A percentile compares a stretch with the other conserved stretches of the same genome.
Evolutionary conservation across 1,284 basidiomycete genomes (phyloP).

Genomic region (Irpex sp.): DNA sequence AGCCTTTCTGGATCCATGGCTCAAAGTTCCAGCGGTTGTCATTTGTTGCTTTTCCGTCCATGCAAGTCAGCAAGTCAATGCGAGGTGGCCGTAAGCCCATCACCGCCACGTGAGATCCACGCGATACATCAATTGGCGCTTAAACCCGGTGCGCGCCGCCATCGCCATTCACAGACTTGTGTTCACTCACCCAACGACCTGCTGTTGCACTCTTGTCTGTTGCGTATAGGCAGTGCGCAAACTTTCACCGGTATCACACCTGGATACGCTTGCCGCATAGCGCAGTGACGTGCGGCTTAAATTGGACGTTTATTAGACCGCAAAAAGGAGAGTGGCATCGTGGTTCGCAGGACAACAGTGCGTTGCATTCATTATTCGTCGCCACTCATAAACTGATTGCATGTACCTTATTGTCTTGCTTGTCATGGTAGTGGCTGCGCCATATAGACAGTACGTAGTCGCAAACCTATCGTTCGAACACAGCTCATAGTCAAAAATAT

Average conservation of each 20-base stretch:
- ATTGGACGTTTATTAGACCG: background rate
- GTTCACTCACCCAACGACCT: background rate
- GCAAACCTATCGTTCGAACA: conserved; percentile 10
- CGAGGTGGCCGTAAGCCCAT: background rate
- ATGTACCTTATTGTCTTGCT: conserved; percentile 1
- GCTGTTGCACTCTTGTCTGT: background rate
- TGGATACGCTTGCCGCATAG: background rate
- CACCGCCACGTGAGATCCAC: conserved; percentile 19
- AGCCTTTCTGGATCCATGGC: background rate
- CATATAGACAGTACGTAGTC: conserved; percentile 61
- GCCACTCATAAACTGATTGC: conserved; percentile 3
- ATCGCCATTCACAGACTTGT: conserved; percentile 1
- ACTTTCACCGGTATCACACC: background rate
- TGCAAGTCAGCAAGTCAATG: background rate
- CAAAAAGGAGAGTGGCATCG: conserved; percentile 1
- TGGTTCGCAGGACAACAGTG: conserved; percentile 10
- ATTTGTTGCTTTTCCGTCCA: no score
- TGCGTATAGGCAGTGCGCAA: background rate
- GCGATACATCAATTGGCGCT: conserved; percentile 11
- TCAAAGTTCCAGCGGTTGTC: no score
- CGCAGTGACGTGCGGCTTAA: background rate
- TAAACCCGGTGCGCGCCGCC: conserved; percentile 8
- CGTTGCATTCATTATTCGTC: conserved; percentile 3
- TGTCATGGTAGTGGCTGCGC: conserved; percentile 51
- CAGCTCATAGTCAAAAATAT: conserved; percentile 1